A percentile compares a stretch with the other conserved stretches of the same genome.
phyloP scores from a whole-genome alignment of 2,329 filamentous ascomycete genomes.

The Aspergillus proliferans region DNA sequence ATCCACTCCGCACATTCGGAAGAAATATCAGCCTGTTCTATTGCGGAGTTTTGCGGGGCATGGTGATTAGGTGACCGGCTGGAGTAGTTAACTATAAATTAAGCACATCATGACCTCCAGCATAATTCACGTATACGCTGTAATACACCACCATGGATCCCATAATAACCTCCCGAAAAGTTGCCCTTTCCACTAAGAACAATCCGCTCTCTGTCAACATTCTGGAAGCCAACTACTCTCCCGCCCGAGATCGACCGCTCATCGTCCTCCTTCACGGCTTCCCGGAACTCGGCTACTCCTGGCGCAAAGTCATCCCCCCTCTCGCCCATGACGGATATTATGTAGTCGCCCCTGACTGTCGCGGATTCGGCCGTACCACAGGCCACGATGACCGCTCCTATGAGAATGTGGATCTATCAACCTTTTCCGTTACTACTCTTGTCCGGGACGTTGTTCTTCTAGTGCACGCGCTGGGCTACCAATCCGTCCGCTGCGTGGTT shows the following conservation, averaged over 20 bases:
- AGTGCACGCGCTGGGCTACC: slow-evolving; percentile 56
- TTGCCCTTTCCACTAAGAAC: slow-evolving; percentile 52
- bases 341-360: slow-evolving; percentile 61
- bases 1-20: too few species aligned
- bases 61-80: too few species aligned
- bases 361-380: slow-evolving; percentile 61
- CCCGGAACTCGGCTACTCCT: slow-evolving; percentile 64
- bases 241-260: slow-evolving; percentile 43
- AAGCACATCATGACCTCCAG: too few species aligned
- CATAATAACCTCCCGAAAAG: slow-evolving; percentile 50
- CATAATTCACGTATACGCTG: too few species aligned
- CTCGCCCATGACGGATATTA: slow-evolving; percentile 58
- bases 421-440: slow-evolving; percentile 53
- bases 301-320: slow-evolving; percentile 56
- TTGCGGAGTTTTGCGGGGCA: too few species aligned
- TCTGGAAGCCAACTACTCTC: slow-evolving; percentile 47
- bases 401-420: slow-evolving; percentile 48
- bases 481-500: slow-evolving; percentile 52
- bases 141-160: slow-evolving; percentile 1
- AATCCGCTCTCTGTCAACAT: slow-evolving; percentile 50
- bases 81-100: too few species aligned
- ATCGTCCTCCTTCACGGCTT: slow-evolving; percentile 61
- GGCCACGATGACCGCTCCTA: slow-evolving; percentile 52
- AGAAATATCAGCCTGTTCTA: too few species aligned
- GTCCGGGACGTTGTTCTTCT: slow-evolving; percentile 58